Base-by-base conservation (phyloP, 495 filamentous ascomycete genomes). In the Tuber melanosporum region DNA sequence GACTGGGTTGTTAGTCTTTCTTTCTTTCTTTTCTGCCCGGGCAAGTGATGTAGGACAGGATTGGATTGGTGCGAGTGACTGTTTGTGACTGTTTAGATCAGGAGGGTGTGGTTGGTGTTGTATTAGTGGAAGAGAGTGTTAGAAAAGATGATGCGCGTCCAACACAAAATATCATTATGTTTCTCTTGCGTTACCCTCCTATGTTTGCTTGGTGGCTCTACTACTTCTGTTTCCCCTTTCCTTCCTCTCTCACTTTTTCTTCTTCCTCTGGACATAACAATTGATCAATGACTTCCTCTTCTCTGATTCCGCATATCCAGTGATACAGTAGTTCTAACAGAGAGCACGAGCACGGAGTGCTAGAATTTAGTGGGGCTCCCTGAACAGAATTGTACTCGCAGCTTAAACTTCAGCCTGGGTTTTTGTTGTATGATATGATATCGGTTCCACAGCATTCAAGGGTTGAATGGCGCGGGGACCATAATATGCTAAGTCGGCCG, bases 61-160 rank as follows among this genome's bases (percentile, higher is more conserved):
- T 42, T 42, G 39, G 36, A 17, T 19, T 9, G 17, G 20, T 76
- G 74, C 73, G 74, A 44, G 76, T 77, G 45, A 76, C 52, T 46
- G 32, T 76, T 57, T 76, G n/a, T 49, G 36, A 32, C 39, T 26
- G 19, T 73, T 45, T 15, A 17, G n/a, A 42, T 26, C 44, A 44
- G 12, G 44, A 70, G 22, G 43, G 36, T 19, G 45, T 47, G 71
- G 47, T 77, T 45, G 74, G 9, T 22, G 44, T 42, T 36, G 39
- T 46, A 42, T 32, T 22, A 49, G 4, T n/a, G 12, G 17, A 4
- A 17, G 10, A 47, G 32, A 32, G 32, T 32, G 32, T 1, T 32
- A 32, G 32, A 32, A 32, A 32, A 32, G 32, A 32, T 32, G 32
- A 32, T 32, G 32, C 32, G 32, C 32, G 32, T 32, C 32, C 32